These are phyloP conservation scores for Rheum nobile DNA, from an alignment of 148 eudicot genomes.

Conservation along the genomic window DNA sequence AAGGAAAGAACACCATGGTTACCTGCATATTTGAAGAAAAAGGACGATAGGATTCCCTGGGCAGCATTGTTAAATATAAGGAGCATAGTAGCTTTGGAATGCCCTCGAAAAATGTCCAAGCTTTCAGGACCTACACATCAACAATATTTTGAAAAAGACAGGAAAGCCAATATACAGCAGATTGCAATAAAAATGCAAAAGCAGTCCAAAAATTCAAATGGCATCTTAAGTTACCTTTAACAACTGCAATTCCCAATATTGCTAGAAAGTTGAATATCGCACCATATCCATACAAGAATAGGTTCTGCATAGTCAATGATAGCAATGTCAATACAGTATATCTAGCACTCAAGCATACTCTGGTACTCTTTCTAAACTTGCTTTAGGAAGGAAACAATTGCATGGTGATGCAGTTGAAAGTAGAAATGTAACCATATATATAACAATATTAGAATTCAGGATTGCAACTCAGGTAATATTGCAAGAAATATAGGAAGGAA, in stretches of 20 bases:
- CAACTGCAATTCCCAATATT: slow-evolving; percentile 48
- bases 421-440: neutral
- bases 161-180: neutral
- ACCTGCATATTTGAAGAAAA: slow-evolving; percentile 72
- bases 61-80: slow-evolving; percentile 59
- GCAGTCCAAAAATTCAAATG: neutral
- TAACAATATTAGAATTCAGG: neutral
- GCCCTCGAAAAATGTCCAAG: slow-evolving; percentile 53
- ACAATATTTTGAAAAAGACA: neutral
- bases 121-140: slow-evolving; percentile 44
- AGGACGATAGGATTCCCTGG: slow-evolving; percentile 56
- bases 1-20: neutral
- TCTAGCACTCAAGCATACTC: neutral
- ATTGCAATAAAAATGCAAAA: slow-evolving; percentile 3
- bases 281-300: slow-evolving; percentile 87
- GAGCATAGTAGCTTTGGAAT: slow-evolving; percentile 60
- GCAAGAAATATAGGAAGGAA: neutral
- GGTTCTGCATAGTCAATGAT: slow-evolving; percentile 38
- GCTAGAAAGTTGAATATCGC: slow-evolving; percentile 83
- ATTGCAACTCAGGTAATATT: neutral
- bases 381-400: neutral
- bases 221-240: slow-evolving; percentile 33
- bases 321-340: neutral
- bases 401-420: neutral
- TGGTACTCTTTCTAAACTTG: neutral